Evolutionary conservation across 371 early-diverging fungal species (phyloP).

Genomic region (Batkoa obscura): DNA sequence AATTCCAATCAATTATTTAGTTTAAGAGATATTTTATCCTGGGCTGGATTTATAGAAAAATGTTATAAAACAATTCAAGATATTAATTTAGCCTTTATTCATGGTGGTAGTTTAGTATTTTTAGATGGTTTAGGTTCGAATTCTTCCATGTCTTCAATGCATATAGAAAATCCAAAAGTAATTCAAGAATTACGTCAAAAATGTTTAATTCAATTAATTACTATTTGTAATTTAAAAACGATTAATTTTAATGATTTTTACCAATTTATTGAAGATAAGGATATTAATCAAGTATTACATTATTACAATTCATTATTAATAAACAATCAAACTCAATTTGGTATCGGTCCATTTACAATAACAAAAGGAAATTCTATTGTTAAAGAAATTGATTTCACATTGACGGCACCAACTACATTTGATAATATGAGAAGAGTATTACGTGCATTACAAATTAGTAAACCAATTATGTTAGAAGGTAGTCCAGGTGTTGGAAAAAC

Average conservation of each 20-base stretch:
- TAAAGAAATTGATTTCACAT: slow-evolving; percentile 45
- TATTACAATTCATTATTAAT: slow-evolving; percentile 20
- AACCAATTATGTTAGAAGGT: slow-evolving; percentile 96
- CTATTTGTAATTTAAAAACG: slow-evolving; percentile 6
- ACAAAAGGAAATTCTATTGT: slow-evolving; percentile 28
- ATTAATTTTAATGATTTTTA: slow-evolving; percentile 1
- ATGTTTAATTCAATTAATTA: slow-evolving; percentile 18
- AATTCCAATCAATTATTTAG: slow-evolving; percentile 29
- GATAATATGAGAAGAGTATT: slow-evolving; percentile 82
- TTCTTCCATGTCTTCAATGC: slow-evolving; percentile 48
- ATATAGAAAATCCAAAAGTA: slow-evolving; percentile 18
- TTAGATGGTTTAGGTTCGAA: slow-evolving; percentile 86
- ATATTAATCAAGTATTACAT: slow-evolving; percentile 22
- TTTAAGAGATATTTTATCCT: slow-evolving; percentile 81
- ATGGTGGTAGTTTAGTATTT: slow-evolving; percentile 87
- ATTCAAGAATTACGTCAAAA: slow-evolving; percentile 31
- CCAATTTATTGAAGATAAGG: slow-evolving; percentile 8
- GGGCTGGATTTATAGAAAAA: slow-evolving; percentile 60
- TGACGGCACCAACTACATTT: slow-evolving; percentile 78
- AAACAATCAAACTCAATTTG: slow-evolving; percentile 24
- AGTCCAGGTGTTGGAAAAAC: slow-evolving; percentile 97
- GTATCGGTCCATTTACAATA: slow-evolving; percentile 60
- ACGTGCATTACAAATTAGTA: slow-evolving; percentile 81
- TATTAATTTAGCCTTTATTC: slow-evolving; percentile 25
- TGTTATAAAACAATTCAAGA: too few species aligned